phyloP scores from a whole-genome alignment of 192 early-diverging fungal species.

The Entomortierella parvispora region DNA sequence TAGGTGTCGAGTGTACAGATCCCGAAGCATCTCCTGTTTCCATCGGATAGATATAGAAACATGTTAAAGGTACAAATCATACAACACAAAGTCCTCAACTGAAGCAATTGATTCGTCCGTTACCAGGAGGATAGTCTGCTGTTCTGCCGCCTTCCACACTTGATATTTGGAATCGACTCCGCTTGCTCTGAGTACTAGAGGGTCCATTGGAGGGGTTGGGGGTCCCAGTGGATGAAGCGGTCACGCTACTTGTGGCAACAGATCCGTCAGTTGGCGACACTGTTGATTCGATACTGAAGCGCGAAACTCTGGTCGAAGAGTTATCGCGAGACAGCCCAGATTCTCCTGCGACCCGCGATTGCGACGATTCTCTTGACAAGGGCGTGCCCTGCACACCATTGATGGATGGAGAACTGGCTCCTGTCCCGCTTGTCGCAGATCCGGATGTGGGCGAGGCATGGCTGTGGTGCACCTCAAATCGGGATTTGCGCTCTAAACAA shows the following conservation, averaged over 20 bases:
- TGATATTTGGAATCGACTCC: constrained; percentile 43
- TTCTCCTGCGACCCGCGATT: constrained; percentile 14
- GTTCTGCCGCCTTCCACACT: constrained; percentile 25
- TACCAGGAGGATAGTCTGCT: constrained; percentile 8
- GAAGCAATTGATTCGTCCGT: neutral
- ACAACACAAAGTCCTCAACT: neutral
- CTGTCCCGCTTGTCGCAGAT: neutral
- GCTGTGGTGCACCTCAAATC: constrained; percentile 46
- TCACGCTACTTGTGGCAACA: constrained; percentile 5
- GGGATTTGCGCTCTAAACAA: constrained; percentile 42
- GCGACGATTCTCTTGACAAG: constrained; percentile 24
- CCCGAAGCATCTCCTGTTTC: constrained; percentile 14
- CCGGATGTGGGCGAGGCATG: constrained; percentile 3
- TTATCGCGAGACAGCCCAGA: constrained; percentile 28
- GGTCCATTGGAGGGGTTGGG: constrained; percentile 14
- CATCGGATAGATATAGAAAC: neutral
- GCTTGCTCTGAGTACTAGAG: constrained; percentile 30
- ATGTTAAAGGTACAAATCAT: neutral
- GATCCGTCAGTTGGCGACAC: neutral
- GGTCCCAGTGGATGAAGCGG: constrained; percentile 8
- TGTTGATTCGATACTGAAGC: constrained; percentile 33
- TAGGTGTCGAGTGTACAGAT: constrained; percentile 49
- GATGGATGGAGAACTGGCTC: constrained; percentile 5
- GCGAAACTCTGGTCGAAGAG: constrained; percentile 17
- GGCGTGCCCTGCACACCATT: constrained; percentile 23